Conservation (phyloP, 495 filamentous ascomycete genomes). For the Trypethelium eluteriae region DNA sequence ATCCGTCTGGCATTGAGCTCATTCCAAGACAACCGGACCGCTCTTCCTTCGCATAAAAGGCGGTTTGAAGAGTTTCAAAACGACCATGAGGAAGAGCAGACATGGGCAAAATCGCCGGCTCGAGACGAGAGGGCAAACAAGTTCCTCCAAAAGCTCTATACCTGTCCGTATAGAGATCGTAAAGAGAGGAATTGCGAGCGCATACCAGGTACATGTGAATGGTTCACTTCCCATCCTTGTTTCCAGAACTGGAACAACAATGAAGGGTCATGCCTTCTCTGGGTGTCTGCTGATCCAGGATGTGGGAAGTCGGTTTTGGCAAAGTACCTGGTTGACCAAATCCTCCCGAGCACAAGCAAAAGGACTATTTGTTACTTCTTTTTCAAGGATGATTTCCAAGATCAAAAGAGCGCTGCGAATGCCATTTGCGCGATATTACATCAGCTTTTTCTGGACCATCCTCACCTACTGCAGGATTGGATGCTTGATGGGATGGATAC, state of each 20-base stretch:
- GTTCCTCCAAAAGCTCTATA: not conserved
- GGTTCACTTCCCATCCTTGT: slow-evolving; percentile 34
- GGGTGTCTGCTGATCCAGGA: slow-evolving; percentile 49
- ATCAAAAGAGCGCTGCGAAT: slow-evolving; percentile 37
- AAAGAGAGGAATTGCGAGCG: slow-evolving; percentile 28
- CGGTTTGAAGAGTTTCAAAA: not conserved
- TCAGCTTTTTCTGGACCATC: slow-evolving; percentile 40
- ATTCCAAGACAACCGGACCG: not conserved
- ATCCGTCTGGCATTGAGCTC: not conserved
- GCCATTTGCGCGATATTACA: slow-evolving; percentile 44
- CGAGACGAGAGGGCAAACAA: not conserved
- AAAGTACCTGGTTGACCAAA: slow-evolving; percentile 39
- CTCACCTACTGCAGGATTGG: slow-evolving; percentile 29
- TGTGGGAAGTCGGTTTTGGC: slow-evolving; percentile 51
- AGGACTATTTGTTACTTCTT: slow-evolving; percentile 47
- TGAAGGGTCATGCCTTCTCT: slow-evolving; percentile 31
- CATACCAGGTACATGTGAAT: slow-evolving; percentile 38
- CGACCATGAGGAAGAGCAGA: not conserved
- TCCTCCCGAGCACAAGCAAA: slow-evolving; percentile 22
- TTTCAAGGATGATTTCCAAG: slow-evolving; percentile 48
- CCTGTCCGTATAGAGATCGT: slow-evolving; percentile 33
- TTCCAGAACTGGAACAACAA: slow-evolving; percentile 34
- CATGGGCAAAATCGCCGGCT: not conserved
- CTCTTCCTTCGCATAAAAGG: not conserved
- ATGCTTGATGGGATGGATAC: slow-evolving; percentile 28